phyloP scores from a whole-genome alignment of 345 rosid species.

The Excoecaria agallocha region DNA sequence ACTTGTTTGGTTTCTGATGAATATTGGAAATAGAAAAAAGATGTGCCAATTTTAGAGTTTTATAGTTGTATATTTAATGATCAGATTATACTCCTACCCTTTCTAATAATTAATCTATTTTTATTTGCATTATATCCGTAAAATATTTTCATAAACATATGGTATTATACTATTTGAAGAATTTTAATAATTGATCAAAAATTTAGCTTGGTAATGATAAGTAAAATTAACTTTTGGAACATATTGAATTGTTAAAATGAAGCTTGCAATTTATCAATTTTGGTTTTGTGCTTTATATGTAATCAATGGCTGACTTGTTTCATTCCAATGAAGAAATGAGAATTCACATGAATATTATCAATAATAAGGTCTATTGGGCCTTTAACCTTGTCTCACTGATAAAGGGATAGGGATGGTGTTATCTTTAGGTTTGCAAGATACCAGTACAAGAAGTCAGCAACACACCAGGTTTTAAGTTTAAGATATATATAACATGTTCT shows the following conservation, averaged over 20 bases:
- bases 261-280: background rate
- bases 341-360: background rate
- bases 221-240: background rate
- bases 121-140: too few species aligned
- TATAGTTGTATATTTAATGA: too few species aligned
- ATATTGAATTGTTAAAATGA: background rate
- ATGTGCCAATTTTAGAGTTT: background rate
- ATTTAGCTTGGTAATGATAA: background rate
- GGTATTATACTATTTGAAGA: background rate
- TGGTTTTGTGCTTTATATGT: background rate
- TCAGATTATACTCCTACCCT: too few species aligned
- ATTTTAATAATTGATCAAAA: background rate
- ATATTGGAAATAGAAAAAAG: background rate
- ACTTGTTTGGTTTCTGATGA: background rate
- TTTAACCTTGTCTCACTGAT: background rate
- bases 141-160: background rate
- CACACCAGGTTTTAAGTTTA: background rate
- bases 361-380: background rate
- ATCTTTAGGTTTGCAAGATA: background rate
- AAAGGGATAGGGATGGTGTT: background rate
- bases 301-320: background rate
- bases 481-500: background rate
- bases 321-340: background rate
- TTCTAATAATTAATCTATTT: too few species aligned
- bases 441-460: background rate